Evolutionary conservation across 1,139 yeast genomes (phyloP).

Genomic region (Fermentozyma sake): DNA sequence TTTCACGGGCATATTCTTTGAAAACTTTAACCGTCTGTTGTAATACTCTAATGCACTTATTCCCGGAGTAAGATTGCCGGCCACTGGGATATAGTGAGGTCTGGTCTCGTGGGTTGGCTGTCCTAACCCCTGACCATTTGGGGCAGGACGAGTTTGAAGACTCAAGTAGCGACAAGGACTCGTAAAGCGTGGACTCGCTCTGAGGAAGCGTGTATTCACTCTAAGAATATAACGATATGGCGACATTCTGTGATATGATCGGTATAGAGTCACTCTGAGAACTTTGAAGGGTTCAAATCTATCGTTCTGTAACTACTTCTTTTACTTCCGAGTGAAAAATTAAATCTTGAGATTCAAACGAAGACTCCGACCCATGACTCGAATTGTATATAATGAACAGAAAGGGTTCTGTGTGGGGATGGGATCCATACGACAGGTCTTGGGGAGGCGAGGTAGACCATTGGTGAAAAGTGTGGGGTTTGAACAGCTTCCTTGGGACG

Average conservation of each 20-base stretch:
- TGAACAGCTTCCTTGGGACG: constrained; percentile 27
- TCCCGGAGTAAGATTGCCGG: constrained; percentile 87
- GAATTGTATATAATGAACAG: constrained; percentile 6
- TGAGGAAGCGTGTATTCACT: too few relatives aligned
- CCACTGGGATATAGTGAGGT: constrained; percentile 60
- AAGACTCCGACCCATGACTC: constrained; percentile 2
- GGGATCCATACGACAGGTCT: too few relatives aligned
- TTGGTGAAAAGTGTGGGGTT: constrained; percentile 29
- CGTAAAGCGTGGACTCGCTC: too few relatives aligned
- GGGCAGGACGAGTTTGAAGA: background rate
- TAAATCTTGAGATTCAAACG: background rate
- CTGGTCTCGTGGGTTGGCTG: constrained; percentile 87
- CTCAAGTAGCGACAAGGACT: background rate
- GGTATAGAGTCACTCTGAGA: too few relatives aligned
- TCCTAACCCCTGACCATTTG: constrained; percentile 34
- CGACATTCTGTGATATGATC: too few relatives aligned
- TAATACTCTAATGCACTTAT: constrained; percentile 80
- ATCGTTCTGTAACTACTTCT: too few relatives aligned
- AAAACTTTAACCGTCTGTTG: constrained; percentile 58
- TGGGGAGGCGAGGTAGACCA: too few relatives aligned
- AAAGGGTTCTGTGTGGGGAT: constrained; percentile 16
- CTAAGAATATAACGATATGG: too few relatives aligned
- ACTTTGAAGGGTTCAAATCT: too few relatives aligned
- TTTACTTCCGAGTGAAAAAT: too few relatives aligned
- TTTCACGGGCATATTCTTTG: constrained; percentile 53